These are phyloP conservation scores for Penicillium macrosclerotiorum DNA, from an alignment of 495 filamentous ascomycete species.

Conservation along the genomic window DNA sequence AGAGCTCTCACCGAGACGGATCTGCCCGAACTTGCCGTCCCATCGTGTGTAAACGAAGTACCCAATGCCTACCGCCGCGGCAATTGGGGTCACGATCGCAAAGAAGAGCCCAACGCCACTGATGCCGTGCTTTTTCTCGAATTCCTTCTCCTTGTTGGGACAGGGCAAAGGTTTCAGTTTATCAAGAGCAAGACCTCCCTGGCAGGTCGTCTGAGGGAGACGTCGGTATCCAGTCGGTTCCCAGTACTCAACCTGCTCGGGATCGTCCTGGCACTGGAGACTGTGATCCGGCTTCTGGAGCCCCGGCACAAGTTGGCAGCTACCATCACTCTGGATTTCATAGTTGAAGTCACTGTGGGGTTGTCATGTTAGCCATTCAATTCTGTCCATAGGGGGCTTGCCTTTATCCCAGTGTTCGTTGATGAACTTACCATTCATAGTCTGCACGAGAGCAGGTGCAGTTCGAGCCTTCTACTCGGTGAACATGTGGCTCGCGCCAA, in stretches of 20 bases:
- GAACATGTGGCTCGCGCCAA: conserved; percentile 63
- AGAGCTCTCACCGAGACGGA: conserved; percentile 70
- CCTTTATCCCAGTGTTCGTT: neutral
- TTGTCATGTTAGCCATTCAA: conserved; percentile 18
- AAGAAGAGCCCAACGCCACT: conserved; percentile 81
- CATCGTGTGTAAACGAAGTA: conserved; percentile 86
- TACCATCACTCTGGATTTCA: conserved; percentile 68
- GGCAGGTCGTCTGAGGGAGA: conserved; percentile 83
- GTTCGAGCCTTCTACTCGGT: conserved; percentile 56
- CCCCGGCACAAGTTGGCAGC: conserved; percentile 72
- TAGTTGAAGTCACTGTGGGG: conserved; percentile 87
- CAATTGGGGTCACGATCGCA: conserved; percentile 71
- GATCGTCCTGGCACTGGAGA: conserved; percentile 63
- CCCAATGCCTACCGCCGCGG: conserved; percentile 64
- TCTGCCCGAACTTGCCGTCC: conserved; percentile 87
- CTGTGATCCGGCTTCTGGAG: conserved; percentile 63
- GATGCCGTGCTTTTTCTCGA: conserved; percentile 65
- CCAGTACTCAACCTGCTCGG: conserved; percentile 68
- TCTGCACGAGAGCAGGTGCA: conserved; percentile 82
- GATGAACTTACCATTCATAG: conserved; percentile 80
- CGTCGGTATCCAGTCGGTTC: conserved; percentile 85
- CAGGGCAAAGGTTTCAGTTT: conserved; percentile 59
- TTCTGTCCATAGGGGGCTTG: neutral
- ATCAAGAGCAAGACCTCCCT: conserved; percentile 70
- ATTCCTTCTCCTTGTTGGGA: conserved; percentile 74